phyloP scores from a whole-genome alignment of 495 filamentous ascomycete species.

The Tuber umbilicatum region DNA sequence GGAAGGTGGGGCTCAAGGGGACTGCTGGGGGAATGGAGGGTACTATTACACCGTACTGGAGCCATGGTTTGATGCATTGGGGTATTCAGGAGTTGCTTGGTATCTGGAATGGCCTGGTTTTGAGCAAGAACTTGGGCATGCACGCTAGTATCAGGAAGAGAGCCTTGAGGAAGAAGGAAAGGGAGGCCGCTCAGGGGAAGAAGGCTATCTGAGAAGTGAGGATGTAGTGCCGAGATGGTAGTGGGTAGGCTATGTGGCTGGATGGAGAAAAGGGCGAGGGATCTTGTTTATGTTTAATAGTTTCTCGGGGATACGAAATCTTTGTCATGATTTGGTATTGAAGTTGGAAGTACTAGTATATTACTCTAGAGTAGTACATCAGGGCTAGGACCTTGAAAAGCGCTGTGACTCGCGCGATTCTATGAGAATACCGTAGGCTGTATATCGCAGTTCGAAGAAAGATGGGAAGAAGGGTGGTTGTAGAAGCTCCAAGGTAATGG shows the following conservation, averaged over 20 bases:
- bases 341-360: not conserved
- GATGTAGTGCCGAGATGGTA: not conserved
- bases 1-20: conserved; percentile 72
- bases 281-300: not conserved
- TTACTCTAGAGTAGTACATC: too few relatives aligned
- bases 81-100: conserved; percentile 65
- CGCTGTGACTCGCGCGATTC: not conserved
- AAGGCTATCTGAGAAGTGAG: conserved; percentile 19
- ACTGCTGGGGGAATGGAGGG: conserved; percentile 66
- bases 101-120: conserved; percentile 54
- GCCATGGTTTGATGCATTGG: conserved; percentile 84
- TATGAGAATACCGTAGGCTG: not conserved
- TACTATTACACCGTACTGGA: conserved; percentile 89
- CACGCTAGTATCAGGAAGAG: conserved; percentile 80
- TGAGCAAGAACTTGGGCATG: conserved; percentile 67
- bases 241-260: not conserved
- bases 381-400: not conserved
- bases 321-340: not conserved
- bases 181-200: conserved; percentile 50
- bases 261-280: not conserved
- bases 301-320: not conserved
- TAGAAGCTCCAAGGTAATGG: not conserved
- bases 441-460: not conserved
- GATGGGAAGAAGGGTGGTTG: not conserved
- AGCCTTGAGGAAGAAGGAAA: conserved; percentile 80